Evolutionary conservation across 257 asterid genomes (phyloP).

Genomic region (Buddleja alternifolia): DNA sequence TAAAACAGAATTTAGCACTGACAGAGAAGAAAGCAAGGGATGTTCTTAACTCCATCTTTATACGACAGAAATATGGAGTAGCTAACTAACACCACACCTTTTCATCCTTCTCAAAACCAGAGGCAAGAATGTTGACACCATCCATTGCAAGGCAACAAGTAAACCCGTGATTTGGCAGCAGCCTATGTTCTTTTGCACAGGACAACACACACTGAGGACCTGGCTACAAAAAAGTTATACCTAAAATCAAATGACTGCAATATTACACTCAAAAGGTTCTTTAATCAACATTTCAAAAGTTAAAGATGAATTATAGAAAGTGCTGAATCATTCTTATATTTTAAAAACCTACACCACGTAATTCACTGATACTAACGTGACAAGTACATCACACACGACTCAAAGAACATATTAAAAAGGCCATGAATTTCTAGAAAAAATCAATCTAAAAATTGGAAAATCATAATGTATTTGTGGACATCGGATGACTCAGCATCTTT

Average conservation of each 20-base stretch:
- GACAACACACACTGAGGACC: conserved; percentile 94
- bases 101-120: conserved; percentile 88
- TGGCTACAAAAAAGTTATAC: conserved; percentile 37
- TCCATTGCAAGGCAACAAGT: conserved; percentile 99
- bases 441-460: background rate
- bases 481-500: background rate
- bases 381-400: conserved; percentile 3
- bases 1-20: background rate
- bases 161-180: conserved; percentile 75
- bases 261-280: conserved; percentile 17
- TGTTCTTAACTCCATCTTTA: background rate
- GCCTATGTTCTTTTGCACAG: conserved; percentile 90
- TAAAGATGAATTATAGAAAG: conserved; percentile 16
- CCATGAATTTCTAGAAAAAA: background rate
- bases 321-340: conserved; percentile 19
- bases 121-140: conserved; percentile 79
- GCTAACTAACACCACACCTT: conserved; percentile 52
- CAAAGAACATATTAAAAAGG: conserved; percentile 13
- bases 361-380: conserved; percentile 16
- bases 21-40: conserved; percentile 8
- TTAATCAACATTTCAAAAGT: conserved; percentile 10
- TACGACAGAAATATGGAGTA: background rate
- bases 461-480: background rate
- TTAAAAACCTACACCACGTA: conserved; percentile 11
- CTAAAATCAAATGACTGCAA: conserved; percentile 26